Evolutionary conservation across 1,284 basidiomycete species (phyloP).

Genomic region (Trichosporon asahii): DNA sequence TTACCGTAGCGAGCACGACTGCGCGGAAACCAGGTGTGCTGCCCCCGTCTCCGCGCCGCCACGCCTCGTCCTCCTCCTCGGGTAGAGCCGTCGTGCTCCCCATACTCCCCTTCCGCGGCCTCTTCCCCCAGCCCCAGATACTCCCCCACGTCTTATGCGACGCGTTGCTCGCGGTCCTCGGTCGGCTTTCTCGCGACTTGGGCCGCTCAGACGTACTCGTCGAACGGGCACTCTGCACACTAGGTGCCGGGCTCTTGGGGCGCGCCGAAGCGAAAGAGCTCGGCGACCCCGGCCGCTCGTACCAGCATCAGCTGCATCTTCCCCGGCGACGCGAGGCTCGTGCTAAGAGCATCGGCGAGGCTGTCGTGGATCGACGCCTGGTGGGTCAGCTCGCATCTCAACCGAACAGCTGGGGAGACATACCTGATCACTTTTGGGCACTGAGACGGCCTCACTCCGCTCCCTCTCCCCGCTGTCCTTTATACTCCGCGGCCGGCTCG

Average conservation of each 20-base stretch:
- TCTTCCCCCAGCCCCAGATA: slow-evolving; percentile 23
- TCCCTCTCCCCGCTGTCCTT: background rate
- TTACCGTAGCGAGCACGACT: slow-evolving; percentile 48
- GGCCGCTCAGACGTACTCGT: background rate
- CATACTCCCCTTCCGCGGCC: slow-evolving; percentile 13
- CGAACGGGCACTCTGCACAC: background rate
- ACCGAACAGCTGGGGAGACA: no score
- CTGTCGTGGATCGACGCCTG: slow-evolving; percentile 20
- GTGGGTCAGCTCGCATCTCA: background rate
- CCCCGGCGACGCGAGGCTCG: slow-evolving; percentile 18
- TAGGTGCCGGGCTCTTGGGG: slow-evolving; percentile 12
- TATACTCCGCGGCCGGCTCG: background rate
- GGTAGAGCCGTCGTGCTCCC: slow-evolving; percentile 15
- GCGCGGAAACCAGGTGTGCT: slow-evolving; percentile 45
- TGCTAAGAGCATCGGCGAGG: slow-evolving; percentile 22
- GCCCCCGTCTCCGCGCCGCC: slow-evolving; percentile 44
- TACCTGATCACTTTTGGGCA: background rate
- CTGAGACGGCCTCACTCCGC: background rate
- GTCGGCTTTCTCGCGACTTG: background rate
- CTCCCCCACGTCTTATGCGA: slow-evolving; percentile 12
- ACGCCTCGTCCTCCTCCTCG: slow-evolving; percentile 36
- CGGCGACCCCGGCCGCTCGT: slow-evolving; percentile 5
- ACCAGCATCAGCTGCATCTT: background rate
- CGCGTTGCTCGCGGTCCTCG: background rate
- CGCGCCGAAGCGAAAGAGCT: slow-evolving; percentile 2